Percentiles rank a stretch among this genome's conserved stretches.
Evolutionary conservation across 202 grass and related monocot genomes (phyloP).

Genomic region (Zizania palustris): DNA sequence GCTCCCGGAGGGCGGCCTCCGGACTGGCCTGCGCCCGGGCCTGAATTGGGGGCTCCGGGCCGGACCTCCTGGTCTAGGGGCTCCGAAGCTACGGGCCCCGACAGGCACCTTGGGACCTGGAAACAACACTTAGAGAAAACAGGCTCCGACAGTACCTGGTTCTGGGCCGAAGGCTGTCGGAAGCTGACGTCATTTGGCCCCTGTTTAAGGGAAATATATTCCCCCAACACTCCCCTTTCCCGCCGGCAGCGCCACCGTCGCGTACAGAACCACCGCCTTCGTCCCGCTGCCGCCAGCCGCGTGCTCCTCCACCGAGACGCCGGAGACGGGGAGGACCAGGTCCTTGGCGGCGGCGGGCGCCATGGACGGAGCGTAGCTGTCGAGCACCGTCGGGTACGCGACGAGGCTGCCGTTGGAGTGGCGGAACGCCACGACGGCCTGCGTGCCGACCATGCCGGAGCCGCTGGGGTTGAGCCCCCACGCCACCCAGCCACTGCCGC

Average conservation of each 20-base stretch:
- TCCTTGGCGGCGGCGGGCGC: slow-evolving; percentile 17
- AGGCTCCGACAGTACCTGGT: no score
- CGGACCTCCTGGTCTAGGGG: no score
- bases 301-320: slow-evolving; percentile 51
- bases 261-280: slow-evolving; percentile 78
- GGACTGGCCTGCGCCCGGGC: no score
- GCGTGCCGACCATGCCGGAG: slow-evolving; percentile 71
- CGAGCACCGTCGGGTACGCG: slow-evolving; percentile 70
- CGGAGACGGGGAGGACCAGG: slow-evolving; percentile 50
- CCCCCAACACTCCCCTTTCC: slow-evolving; percentile 48
- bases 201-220: no score
- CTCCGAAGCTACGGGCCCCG: no score
- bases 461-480: slow-evolving; percentile 82
- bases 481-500: slow-evolving; percentile 68
- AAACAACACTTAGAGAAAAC: no score
- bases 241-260: slow-evolving; percentile 53
- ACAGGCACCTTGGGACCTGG: no score
- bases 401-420: slow-evolving; percentile 68
- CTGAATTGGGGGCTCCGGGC: no score
- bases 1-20: no score
- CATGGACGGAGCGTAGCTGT: slow-evolving; percentile 84
- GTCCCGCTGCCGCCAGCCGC: not conserved
- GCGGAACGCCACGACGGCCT: slow-evolving; percentile 69
- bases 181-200: no score
- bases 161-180: no score